Base-by-base conservation (phyloP, 495 filamentous ascomycete species). In the Penicillium steckii region DNA sequence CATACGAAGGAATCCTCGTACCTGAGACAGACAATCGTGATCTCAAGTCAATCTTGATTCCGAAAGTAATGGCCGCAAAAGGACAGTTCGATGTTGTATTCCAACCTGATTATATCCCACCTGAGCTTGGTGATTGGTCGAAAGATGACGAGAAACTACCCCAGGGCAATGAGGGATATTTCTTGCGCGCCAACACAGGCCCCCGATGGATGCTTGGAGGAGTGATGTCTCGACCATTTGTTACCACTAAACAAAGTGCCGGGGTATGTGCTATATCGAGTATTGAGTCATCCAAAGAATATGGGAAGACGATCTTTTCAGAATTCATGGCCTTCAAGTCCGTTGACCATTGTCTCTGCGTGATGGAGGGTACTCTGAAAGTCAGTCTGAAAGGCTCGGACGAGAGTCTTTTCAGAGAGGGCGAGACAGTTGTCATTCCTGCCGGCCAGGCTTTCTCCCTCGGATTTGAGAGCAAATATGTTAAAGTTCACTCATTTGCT, bases 21-120 rank as follows among this genome's bases (percentile, higher is more conserved):
- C 79, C 80, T 9, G 74, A 76, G 37, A 58, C 46, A 43, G 76
- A 79, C 46, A 49, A 70, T 26, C 68, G 76, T 8, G 73, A 73
- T 54, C 56, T 69, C 15, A 72, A 71, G 42, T 61, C 68, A 8
- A 50, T 70, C 5, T 43, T 80, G 32, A 74, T 78, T 35, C 75
- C 75, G n/a, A 77, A 75, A 54, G 66, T 80, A 4, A 77, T 75
- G 67, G 72, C 73, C n/a, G 76, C 74, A 1, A 72, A 74, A 30
- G 73, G 67, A 8, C 63, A 78, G 51, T 78, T 73, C 53, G 76
- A 79, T 47, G 71, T 79, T 25, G 69, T 78, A 0, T 75, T 75
- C 51, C 68, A 72, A 42, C 71, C 68, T 5, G 50, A 78, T 33
- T 71, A 78, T 41, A 48, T 66, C 25, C 67, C 69, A 0, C 72